These are phyloP conservation scores for Aspergillus tamarii DNA, from an alignment of 2,329 filamentous ascomycete species.

Conservation along the genomic window DNA sequence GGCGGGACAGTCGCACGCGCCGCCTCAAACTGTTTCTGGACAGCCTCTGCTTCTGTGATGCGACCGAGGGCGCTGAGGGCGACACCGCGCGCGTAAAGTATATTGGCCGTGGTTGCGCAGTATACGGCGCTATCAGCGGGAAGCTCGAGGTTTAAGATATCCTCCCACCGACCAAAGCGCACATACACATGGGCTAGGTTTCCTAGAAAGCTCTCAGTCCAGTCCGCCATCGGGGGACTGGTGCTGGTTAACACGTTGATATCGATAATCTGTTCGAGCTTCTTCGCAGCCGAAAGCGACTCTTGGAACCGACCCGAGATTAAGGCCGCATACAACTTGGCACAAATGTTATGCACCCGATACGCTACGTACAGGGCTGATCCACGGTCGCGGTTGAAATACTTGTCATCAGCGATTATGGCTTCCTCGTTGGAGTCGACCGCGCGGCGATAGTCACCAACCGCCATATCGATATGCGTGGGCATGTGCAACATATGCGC, in stretches of 20 bases:
- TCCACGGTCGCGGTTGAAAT: constrained; percentile 59
- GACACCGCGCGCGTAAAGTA: constrained; percentile 68
- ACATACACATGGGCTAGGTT: constrained; percentile 70
- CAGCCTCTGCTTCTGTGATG: constrained; percentile 56
- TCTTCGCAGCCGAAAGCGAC: constrained; percentile 61
- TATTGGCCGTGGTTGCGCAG: constrained; percentile 69
- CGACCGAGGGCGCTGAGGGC: constrained; percentile 63
- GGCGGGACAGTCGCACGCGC: constrained; percentile 58
- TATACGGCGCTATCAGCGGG: constrained; percentile 65
- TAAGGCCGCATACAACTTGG: constrained; percentile 75
- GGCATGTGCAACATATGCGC: constrained; percentile 78
- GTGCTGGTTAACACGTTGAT: constrained; percentile 65
- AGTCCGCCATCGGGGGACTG: constrained; percentile 75
- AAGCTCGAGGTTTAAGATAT: constrained; percentile 60
- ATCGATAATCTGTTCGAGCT: constrained; percentile 65
- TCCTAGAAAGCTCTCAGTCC: constrained; percentile 71
- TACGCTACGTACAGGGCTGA: constrained; percentile 75
- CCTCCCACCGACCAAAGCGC: constrained; percentile 72
- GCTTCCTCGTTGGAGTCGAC: constrained; percentile 69
- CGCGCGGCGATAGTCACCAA: constrained; percentile 70
- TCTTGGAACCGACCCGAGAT: constrained; percentile 67
- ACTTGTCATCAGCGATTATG: constrained; percentile 69
- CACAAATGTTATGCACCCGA: constrained; percentile 73
- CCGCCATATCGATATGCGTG: constrained; percentile 71
- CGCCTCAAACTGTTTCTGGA: constrained; percentile 55